Base-by-base conservation (phyloP, 495 filamentous ascomycete genomes). In the Aspergillus sclerotioniger region DNA sequence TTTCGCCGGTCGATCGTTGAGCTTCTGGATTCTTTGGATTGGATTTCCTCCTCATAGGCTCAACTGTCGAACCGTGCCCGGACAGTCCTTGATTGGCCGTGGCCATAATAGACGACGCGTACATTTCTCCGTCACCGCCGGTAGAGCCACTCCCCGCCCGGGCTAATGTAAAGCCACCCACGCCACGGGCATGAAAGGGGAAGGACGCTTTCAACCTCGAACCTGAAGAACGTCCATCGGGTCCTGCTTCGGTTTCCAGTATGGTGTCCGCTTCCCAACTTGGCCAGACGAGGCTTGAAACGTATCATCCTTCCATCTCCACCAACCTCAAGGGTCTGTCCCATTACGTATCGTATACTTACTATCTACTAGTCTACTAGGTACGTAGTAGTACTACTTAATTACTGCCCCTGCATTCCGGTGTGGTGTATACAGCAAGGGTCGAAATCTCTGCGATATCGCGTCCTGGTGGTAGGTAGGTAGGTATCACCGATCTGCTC, bases 71-170 rank as follows among this genome's bases (percentile, higher is more conserved):
- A 39, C 60, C 51, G 51, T 50, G 44, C 51, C 16, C 15, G 29
- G 6, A 7, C 8, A 10, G 8, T 20, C 28, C 7, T 9, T 60
- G 45, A 60, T 60, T 60, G 58, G 58, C 46, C 28, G 39, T 17
- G 17, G 9, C 21, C 44, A 10, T 19, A 29, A 10, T 25, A 20
- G 56, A 39, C 57, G 58, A 60, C 58, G 58, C 58, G 58, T 60
- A 48, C 57, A 44, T 50, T 51, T 59, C 32, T 56, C 53, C 47
- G 47, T 49, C 47, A 48, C 25, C 7, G 19, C n/a, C 19, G 25
- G 13, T 48, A 15, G 45, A 8, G 19, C 1, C 19, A 25, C 37
- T 3, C 37, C 37, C 33, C 37, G 12, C 12, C 12, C 37, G 37
- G 37, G 13, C 37, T 41, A 41, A 41, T n/a, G 37, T 41, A 41